Evolutionary conservation across 352 stramenopile genomes (phyloP), one percentile per base, ranked within the genome.

Genomic region (Phytophthora vignae): DNA sequence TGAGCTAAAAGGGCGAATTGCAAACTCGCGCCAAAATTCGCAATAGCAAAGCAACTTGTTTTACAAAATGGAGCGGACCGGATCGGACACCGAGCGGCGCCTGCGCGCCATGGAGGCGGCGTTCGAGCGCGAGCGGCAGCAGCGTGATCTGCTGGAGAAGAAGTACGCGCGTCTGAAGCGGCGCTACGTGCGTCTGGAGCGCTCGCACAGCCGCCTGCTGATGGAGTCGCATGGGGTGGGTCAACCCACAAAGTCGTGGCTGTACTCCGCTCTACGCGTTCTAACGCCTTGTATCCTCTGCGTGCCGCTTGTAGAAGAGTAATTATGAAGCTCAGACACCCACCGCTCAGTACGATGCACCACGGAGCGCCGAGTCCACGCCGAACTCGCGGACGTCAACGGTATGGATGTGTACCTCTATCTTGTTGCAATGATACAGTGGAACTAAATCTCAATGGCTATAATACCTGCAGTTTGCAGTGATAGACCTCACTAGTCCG

Each of bases 101-200:
- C 33, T 92, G 38, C 73, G 67, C 36, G 73, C 71, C 29, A 82
- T 92, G 17, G 81, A 90, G 60, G 64, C 55, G 4, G 77, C 80
- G 29, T 89, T 85, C 49, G 60, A 81, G 53, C 71, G 78, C 19
- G 83, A 91, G 76, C 73, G 78, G 2, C 69, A 76, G 42, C 81
- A 87, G 50, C 79, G 84, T 50, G 78, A 89, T 36, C 42, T 79
- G 25, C 58, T 91, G 15, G 79, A 91, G 61, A 85, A 87, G 64
- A 94, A 94, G 68, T 94, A 94, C 56, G 73, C 76, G 49, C 81
- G 81, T 1, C 73, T 94, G 62, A 94, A 94, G 67, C 83, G 86
- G 7, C 78, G 75, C 40, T 92, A 90, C 69, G 69, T 88, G 52
- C 82, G 81, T 10, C 76, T 93, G 38, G 82, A 93, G 72, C 84